These are phyloP conservation scores for Lactifluus echinatus DNA, from an alignment of 768 basidiomycete genomes.

Conservation along the genomic window DNA sequence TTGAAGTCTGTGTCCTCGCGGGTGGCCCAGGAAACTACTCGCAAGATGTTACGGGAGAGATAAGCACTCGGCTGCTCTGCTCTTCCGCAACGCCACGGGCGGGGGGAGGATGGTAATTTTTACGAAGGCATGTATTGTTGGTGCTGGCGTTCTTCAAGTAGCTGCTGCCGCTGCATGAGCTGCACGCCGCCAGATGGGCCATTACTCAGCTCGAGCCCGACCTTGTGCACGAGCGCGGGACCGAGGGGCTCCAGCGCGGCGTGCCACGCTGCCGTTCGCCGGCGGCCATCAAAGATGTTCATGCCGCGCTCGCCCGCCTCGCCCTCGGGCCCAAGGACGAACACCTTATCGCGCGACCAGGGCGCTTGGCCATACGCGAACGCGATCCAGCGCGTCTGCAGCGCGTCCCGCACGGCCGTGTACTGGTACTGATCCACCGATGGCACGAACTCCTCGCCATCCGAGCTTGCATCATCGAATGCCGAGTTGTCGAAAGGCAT, in stretches of 20 bases:
- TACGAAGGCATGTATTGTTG: not conserved
- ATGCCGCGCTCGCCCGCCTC: slow-evolving; percentile 66
- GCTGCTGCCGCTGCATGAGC: not conserved
- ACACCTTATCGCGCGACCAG: slow-evolving; percentile 62
- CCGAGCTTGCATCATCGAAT: slow-evolving; percentile 22
- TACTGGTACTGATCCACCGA: slow-evolving; percentile 63
- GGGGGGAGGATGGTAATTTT: not conserved
- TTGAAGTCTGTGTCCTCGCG: no score
- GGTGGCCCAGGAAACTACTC: no score
- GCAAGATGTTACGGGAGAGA: no score
- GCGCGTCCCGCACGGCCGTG: slow-evolving; percentile 53
- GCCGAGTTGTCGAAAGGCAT: slow-evolving; percentile 29
- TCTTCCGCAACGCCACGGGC: not conserved
- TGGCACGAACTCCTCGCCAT: slow-evolving; percentile 43
- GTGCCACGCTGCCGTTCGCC: slow-evolving; percentile 53
- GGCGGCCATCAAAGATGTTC: slow-evolving; percentile 56
- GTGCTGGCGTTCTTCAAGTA: not conserved
- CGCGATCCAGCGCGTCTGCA: slow-evolving; percentile 67
- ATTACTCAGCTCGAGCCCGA: slow-evolving; percentile 64
- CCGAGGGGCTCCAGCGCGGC: slow-evolving; percentile 63
- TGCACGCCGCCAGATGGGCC: slow-evolving; percentile 40
- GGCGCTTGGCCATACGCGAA: slow-evolving; percentile 69
- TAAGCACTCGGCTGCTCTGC: no score
- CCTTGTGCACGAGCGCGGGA: slow-evolving; percentile 56
- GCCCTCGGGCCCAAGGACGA: slow-evolving; percentile 76